phyloP scores from a whole-genome alignment of 2,329 filamentous ascomycete genomes.

The Fusarium sp. region DNA sequence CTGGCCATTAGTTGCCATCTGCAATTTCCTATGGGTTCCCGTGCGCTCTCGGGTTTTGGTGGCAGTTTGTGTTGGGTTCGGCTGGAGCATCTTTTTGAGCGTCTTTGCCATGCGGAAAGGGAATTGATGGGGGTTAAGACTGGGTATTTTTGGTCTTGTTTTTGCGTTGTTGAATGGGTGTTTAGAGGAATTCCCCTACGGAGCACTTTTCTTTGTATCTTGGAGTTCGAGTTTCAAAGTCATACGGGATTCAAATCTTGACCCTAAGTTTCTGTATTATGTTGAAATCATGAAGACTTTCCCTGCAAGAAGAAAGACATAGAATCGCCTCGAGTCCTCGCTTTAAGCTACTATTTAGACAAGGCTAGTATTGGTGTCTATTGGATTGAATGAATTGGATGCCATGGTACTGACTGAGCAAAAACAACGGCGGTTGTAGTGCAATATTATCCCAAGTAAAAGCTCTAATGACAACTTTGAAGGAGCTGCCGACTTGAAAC shows the following conservation, averaged over 20 bases:
- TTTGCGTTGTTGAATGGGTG: neutral
- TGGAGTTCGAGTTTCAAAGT: neutral
- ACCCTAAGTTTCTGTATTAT: neutral
- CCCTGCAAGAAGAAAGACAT: neutral
- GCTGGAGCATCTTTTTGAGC: conserved; percentile 50
- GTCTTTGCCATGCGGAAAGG: conserved; percentile 43
- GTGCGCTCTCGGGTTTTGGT: conserved; percentile 48
- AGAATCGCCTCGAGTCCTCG: neutral
- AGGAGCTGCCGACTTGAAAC: neutral
- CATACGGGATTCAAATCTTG: neutral
- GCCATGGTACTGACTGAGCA: too few relatives aligned
- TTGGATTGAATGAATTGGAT: neutral
- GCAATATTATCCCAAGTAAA: neutral
- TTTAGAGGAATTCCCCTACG: conserved; percentile 4
- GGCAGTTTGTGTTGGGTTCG: conserved; percentile 47
- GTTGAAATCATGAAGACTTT: neutral
- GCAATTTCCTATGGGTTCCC: conserved; percentile 49
- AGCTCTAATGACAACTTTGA: neutral
- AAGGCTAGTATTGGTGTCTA: neutral
- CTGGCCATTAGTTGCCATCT: conserved; percentile 48
- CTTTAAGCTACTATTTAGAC: neutral
- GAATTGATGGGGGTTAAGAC: neutral
- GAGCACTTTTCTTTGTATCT: conserved; percentile 21
- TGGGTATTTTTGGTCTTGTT: neutral
- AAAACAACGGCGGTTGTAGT: neutral